These are phyloP conservation scores for Rhynchosporium secalis DNA, from an alignment of 2,329 filamentous ascomycete species.

Conservation along the genomic window DNA sequence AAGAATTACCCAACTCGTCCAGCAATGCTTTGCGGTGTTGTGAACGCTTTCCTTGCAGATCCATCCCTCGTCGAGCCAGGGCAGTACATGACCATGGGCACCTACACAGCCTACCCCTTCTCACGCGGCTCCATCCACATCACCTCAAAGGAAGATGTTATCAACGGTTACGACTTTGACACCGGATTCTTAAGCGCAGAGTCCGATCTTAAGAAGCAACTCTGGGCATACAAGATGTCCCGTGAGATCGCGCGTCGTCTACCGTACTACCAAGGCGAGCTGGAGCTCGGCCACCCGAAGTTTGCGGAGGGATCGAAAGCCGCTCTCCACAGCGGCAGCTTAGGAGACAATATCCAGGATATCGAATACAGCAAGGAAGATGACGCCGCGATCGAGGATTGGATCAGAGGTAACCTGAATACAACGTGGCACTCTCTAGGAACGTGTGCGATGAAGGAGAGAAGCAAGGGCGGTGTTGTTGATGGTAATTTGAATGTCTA, in stretches of 20 bases:
- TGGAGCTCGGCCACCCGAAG: constrained; percentile 45
- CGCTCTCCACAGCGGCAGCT: constrained; percentile 32
- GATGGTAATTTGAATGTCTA: constrained; percentile 44
- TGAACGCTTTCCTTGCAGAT: constrained; percentile 48
- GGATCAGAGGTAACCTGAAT: constrained; percentile 43
- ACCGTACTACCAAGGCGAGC: constrained; percentile 50
- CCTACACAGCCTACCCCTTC: constrained; percentile 60
- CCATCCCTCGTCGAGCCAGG: constrained; percentile 41
- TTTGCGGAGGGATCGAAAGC: constrained; percentile 47
- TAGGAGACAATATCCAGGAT: constrained; percentile 40
- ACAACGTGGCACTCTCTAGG: constrained; percentile 46
- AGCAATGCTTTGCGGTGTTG: constrained; percentile 54
- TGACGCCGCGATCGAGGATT: constrained; percentile 44
- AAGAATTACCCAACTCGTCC: constrained; percentile 36
- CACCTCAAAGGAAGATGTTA: constrained; percentile 43
- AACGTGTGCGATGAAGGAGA: constrained; percentile 44
- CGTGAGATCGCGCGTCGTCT: constrained; percentile 61
- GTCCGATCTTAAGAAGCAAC: constrained; percentile 57
- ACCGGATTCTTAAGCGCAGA: constrained; percentile 56
- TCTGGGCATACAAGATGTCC: constrained; percentile 66
- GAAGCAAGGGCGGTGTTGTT: constrained; percentile 43
- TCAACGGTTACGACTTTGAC: constrained; percentile 54
- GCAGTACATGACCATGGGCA: constrained; percentile 54
- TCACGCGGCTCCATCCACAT: constrained; percentile 64
- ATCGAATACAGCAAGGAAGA: constrained; percentile 42